Evolutionary conservation across 2,329 filamentous ascomycete species (phyloP).

Genomic region (Xylariaceae sp.): DNA sequence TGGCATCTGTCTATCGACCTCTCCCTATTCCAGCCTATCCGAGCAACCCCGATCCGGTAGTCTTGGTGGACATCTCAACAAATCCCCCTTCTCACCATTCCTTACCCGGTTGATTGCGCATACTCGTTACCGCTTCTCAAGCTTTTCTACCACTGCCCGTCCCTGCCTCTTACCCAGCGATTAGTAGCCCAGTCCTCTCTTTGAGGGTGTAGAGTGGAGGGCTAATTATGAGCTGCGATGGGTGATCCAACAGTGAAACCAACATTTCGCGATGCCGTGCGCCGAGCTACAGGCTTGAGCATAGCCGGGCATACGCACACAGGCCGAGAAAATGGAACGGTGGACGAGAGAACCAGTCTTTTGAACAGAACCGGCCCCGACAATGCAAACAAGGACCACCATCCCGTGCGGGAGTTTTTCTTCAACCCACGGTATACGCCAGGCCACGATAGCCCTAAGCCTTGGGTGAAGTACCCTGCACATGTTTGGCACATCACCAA

Average conservation of each 20-base stretch:
- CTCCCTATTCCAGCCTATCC: neutral
- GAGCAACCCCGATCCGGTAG: constrained; percentile 1
- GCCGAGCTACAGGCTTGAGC: constrained; percentile 18
- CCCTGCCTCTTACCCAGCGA: no score
- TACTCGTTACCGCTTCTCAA: no score
- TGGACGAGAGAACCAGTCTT: constrained; percentile 25
- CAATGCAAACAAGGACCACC: constrained; percentile 21
- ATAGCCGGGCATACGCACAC: constrained; percentile 8
- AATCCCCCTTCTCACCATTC: no score
- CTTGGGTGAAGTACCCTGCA: constrained; percentile 40
- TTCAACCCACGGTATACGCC: constrained; percentile 46
- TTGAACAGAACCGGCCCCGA: constrained; percentile 20
- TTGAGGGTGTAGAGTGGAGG: no score
- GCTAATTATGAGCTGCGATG: constrained; percentile 29
- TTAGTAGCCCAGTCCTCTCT: no score
- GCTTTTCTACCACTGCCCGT: neutral
- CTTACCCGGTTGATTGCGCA: no score
- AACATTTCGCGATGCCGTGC: constrained; percentile 23
- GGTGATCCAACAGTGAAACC: constrained; percentile 26
- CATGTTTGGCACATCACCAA: constrained; percentile 52
- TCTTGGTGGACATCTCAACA: no score
- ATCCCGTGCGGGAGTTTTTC: constrained; percentile 39
- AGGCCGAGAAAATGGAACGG: constrained; percentile 22
- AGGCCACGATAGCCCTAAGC: constrained; percentile 44
- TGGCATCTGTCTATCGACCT: neutral